phyloP scores from a whole-genome alignment of 305 asterid genomes.

The Fraxinus paxiana region DNA sequence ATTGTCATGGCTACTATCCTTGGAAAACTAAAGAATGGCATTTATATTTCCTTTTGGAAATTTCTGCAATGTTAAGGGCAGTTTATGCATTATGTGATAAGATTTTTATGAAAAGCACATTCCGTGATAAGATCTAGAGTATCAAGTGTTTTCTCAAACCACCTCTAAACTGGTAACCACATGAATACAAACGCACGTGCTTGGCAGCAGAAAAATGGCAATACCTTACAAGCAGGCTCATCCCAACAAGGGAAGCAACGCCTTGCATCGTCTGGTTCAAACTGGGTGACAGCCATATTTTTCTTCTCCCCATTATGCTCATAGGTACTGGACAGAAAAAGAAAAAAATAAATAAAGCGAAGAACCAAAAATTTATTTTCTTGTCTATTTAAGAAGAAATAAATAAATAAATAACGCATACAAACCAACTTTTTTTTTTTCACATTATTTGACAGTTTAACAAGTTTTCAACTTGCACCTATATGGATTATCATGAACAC shows the following conservation, averaged over 20 bases:
- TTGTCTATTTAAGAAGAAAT: neutral
- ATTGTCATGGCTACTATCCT: neutral
- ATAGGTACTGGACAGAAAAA: conserved; percentile 46
- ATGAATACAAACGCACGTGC: neutral
- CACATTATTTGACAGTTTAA: neutral
- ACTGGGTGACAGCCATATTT: conserved; percentile 97
- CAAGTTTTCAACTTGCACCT: neutral
- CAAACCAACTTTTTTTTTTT: neutral
- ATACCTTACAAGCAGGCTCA: conserved; percentile 95
- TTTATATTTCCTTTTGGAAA: neutral
- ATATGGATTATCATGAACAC: too few relatives aligned
- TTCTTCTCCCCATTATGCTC: conserved; percentile 83
- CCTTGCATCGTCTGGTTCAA: conserved; percentile 99
- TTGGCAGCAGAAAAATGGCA: neutral
- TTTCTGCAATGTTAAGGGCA: neutral
- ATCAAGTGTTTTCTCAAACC: neutral
- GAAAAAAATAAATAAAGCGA: neutral
- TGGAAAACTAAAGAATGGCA: neutral
- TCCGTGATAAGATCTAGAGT: neutral
- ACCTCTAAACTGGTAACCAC: neutral
- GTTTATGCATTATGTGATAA: neutral
- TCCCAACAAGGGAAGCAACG: conserved; percentile 99
- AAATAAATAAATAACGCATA: neutral
- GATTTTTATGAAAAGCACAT: neutral
- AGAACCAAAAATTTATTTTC: neutral